phyloP scores from a whole-genome alignment of 257 asterid genomes.

The Echium plantagineum region DNA sequence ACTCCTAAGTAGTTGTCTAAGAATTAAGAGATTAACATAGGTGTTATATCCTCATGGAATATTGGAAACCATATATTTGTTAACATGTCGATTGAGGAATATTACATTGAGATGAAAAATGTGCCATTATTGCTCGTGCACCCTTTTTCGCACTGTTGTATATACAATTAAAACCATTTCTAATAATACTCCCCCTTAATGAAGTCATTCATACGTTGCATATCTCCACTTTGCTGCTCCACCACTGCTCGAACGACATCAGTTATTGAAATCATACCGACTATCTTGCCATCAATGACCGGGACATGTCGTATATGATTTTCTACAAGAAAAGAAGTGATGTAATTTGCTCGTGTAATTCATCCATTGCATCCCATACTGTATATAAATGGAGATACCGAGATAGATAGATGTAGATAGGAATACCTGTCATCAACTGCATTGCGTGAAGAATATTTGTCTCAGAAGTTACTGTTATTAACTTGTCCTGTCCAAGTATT shows the following conservation, averaged over 20 bases:
- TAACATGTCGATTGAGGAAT: neutral
- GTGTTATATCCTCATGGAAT: no score
- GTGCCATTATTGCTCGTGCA: no score
- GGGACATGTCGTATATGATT: constrained; percentile 68
- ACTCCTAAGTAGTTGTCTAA: neutral
- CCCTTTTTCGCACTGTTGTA: neutral
- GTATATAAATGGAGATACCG: neutral
- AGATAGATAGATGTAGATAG: neutral
- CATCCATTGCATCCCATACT: neutral
- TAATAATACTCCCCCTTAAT: constrained; percentile 56
- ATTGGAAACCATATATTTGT: no score
- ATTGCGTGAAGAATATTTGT: constrained; percentile 69
- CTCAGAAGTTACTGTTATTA: constrained; percentile 57
- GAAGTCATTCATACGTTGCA: constrained; percentile 46
- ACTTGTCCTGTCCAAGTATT: constrained; percentile 30
- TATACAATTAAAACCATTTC: neutral
- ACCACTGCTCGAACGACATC: constrained; percentile 70
- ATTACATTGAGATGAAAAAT: neutral
- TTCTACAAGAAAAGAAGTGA: constrained; percentile 22
- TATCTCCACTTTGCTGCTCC: constrained; percentile 56
- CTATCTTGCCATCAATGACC: constrained; percentile 67
- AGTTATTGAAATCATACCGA: constrained; percentile 61
- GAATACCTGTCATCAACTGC: constrained; percentile 69
- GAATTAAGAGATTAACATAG: neutral
- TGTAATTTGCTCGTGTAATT: neutral